Evolutionary conservation across 352 stramenopile genomes (phyloP), one percentile per base, ranked within the genome.

Genomic region (Phytophthora pini): DNA sequence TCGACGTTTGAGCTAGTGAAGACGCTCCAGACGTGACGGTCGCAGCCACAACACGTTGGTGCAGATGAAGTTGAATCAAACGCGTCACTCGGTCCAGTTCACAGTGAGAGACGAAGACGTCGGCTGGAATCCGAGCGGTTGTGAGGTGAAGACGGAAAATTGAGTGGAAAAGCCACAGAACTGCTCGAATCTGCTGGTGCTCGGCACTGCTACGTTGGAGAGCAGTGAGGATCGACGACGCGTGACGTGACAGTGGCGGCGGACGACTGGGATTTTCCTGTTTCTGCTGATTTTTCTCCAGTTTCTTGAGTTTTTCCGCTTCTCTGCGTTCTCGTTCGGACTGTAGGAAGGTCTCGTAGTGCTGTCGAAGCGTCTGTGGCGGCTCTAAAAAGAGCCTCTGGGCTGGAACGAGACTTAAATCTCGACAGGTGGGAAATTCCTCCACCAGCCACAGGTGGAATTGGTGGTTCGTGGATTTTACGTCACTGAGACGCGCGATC

Each of bases 161-260:
- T 0, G 68, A 66, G 51, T 90, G 81, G 53, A 84, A 86, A 13
- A 88, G 62, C 76, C 76, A 86, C 39, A 89, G 43, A 10, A 70
- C 73, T 31, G 51, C 46, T 27, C 57, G 47, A 43, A 69, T 24
- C 10, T 61, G 61, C 2, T 47, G 55, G 8, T 74, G 61, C 31
- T 69, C 60, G 5, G 43, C 40, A 26, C 40, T 63, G 39, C 29
- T 45, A 26, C 41, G 61, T 27, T 64, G 68, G 49, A 66, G 61
- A 52, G 17, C 46, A 39, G 46, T 66, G 40, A 71, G 50, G 27
- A 65, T 59, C 11, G 60, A 58, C n/a, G 70, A 76, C 5, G 63
- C 61, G 22, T 68, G 70, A 0, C 53, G 70, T 27, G 55, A 51
- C 31, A 77, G 24, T 38, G 57, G 60, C 12, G 63, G 56, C 8